Evolutionary conservation across 345 rosid species (phyloP).

Genomic region (Hibiscus tridactylites): DNA sequence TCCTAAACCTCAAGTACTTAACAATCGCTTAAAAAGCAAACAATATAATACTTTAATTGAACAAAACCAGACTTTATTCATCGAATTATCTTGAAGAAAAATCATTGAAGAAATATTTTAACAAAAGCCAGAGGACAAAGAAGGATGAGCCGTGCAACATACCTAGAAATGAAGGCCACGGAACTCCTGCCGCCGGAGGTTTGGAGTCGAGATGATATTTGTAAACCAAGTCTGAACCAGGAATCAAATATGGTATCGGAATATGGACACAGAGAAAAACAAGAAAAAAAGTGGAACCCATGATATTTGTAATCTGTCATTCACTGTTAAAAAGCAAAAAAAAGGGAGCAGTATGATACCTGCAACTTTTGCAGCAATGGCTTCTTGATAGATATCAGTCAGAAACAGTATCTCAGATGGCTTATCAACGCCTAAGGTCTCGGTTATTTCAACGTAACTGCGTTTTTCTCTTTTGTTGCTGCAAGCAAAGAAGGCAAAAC

Average conservation of each 20-base stretch:
- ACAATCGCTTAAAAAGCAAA: no score
- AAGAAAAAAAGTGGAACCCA: background rate
- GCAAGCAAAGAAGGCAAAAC: constrained; percentile 12
- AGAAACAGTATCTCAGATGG: constrained; percentile 74
- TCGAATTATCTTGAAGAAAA: no score
- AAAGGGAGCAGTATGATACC: constrained; percentile 26
- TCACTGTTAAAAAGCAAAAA: background rate
- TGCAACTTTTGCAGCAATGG: constrained; percentile 76
- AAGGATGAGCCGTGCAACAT: no score
- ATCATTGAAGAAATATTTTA: no score
- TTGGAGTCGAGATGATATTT: no score
- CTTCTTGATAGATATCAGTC: constrained; percentile 87
- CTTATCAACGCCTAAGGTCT: constrained; percentile 70
- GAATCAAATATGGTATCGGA: background rate
- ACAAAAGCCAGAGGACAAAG: no score
- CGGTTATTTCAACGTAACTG: constrained; percentile 69
- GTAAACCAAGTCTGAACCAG: background rate
- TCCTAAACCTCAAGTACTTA: no score
- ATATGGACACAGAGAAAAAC: background rate
- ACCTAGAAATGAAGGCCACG: no score
- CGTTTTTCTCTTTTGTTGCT: constrained; percentile 74
- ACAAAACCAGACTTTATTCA: no score
- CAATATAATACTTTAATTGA: no score
- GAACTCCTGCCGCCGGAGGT: no score
- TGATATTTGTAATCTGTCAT: background rate